Percentiles rank a stretch among this genome's conserved stretches.
Evolutionary conservation across 768 basidiomycete species (phyloP).

Genomic region (Erythrobasidium yunnanense): DNA sequence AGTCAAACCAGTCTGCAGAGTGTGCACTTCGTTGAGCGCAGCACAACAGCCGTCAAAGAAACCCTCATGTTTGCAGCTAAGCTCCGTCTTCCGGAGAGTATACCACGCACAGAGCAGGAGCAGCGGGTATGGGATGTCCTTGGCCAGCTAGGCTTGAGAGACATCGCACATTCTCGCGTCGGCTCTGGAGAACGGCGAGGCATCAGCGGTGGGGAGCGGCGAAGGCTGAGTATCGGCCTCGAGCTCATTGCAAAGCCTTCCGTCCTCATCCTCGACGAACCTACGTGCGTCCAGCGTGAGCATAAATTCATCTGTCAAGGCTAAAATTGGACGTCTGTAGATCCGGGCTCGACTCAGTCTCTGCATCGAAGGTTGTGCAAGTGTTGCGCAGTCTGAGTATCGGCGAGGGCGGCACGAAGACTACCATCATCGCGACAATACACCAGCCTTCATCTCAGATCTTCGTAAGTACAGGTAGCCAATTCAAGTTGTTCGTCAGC

Average conservation of each 20-base stretch:
- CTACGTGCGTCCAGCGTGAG: slow-evolving; percentile 42
- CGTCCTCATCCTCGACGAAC: slow-evolving; percentile 76
- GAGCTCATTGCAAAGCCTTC: slow-evolving; percentile 79
- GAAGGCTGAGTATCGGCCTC: slow-evolving; percentile 77
- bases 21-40: not conserved
- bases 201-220: slow-evolving; percentile 83
- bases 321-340: slow-evolving; percentile 45
- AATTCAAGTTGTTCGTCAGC: slow-evolving; percentile 40
- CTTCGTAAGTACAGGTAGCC: not conserved
- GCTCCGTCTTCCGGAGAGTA: slow-evolving; percentile 57
- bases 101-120: slow-evolving; percentile 38
- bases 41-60: slow-evolving; percentile 56
- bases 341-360: slow-evolving; percentile 71
- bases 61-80: slow-evolving; percentile 74
- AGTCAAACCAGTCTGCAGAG: not conserved
- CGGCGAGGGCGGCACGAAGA: slow-evolving; percentile 41
- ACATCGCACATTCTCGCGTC: slow-evolving; percentile 61
- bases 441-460: slow-evolving; percentile 32
- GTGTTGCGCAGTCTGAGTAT: slow-evolving; percentile 62
- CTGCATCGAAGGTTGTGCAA: slow-evolving; percentile 65
- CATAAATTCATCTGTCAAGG: too few relatives aligned
- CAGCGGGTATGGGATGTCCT: slow-evolving; percentile 53
- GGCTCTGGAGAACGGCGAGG: slow-evolving; percentile 64
- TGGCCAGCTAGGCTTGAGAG: slow-evolving; percentile 62
- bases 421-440: slow-evolving; percentile 58